These are phyloP conservation scores for Penicillium sp. DNA, from an alignment of 2,329 filamentous ascomycete species.

Conservation along the genomic window DNA sequence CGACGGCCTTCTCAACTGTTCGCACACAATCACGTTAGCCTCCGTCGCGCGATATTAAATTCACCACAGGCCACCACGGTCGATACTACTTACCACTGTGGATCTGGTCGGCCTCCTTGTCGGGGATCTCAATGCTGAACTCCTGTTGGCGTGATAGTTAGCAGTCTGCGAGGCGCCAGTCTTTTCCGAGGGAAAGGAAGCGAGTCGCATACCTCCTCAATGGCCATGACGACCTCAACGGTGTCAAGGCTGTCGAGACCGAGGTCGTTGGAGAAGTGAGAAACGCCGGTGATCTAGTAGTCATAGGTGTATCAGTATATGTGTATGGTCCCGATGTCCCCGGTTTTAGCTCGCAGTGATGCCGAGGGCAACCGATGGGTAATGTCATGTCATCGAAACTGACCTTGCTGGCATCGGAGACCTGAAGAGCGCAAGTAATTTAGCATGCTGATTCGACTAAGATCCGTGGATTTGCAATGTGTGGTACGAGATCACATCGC, in stretches of 20 bases:
- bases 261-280: slow-evolving; percentile 97
- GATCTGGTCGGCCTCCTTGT: slow-evolving; percentile 94
- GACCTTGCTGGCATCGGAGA: slow-evolving; percentile 50
- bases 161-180: slow-evolving; percentile 18
- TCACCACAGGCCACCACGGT: neutral
- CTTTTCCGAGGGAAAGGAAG: slow-evolving; percentile 23
- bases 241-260: slow-evolving; percentile 97
- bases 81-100: slow-evolving; percentile 76
- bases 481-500: neutral
- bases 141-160: slow-evolving; percentile 56
- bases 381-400: slow-evolving; percentile 29
- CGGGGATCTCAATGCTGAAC: slow-evolving; percentile 94
- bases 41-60: neutral
- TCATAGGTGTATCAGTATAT: slow-evolving; percentile 24
- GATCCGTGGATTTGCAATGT: neutral
- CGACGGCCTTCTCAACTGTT: slow-evolving; percentile 88
- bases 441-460: slow-evolving; percentile 8
- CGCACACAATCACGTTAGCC: slow-evolving; percentile 25
- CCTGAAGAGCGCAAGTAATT: slow-evolving; percentile 31
- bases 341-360: slow-evolving; percentile 10
- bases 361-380: slow-evolving; percentile 10
- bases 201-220: slow-evolving; percentile 77
- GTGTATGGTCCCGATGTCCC: neutral
- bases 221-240: slow-evolving; percentile 99
- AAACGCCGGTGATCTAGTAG: slow-evolving; percentile 74